Conservation (phyloP, 2,329 filamentous ascomycete species). For the Aspergillus versicolor region DNA sequence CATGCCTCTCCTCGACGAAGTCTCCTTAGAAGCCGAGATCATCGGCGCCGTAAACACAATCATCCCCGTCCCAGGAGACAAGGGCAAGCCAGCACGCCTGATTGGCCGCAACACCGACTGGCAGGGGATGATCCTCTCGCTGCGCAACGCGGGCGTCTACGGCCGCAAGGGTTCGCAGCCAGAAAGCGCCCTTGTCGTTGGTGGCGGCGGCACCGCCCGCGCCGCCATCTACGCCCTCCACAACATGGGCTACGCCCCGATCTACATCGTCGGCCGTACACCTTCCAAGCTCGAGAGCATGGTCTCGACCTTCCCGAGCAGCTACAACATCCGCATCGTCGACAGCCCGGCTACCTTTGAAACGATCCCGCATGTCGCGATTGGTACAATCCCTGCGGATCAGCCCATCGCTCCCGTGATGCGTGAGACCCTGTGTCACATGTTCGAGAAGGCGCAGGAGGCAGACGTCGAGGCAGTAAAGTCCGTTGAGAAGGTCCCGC, state of each 20-base stretch:
- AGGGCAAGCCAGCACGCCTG: constrained; percentile 53
- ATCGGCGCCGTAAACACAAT: constrained; percentile 97
- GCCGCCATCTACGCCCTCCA: constrained; percentile 88
- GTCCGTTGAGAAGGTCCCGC: constrained; percentile 41
- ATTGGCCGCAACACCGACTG: constrained; percentile 94
- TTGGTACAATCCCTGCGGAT: constrained; percentile 90
- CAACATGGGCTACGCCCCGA: constrained; percentile 76
- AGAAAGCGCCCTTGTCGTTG: constrained; percentile 73
- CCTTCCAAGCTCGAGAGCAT: constrained; percentile 66
- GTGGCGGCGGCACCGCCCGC: constrained; percentile 86
- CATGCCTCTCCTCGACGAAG: constrained; percentile 74
- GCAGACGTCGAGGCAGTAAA: constrained; percentile 43
- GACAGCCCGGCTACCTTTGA: constrained; percentile 53
- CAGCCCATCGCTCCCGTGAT: constrained; percentile 73
- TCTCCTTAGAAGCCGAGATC: constrained; percentile 72
- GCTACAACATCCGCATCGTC: constrained; percentile 70
- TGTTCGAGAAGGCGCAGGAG: constrained; percentile 52
- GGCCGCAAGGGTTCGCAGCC: constrained; percentile 33
- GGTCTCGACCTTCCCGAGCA: constrained; percentile 67
- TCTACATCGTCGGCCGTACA: constrained; percentile 83
- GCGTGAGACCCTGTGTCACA: constrained; percentile 59
- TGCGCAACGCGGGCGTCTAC: constrained; percentile 66
- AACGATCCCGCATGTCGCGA: constrained; percentile 66
- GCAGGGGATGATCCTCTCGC: constrained; percentile 81
- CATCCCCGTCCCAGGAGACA: constrained; percentile 57